Base-by-base conservation (phyloP, 495 filamentous ascomycete genomes). In the Daldinia vernicosa region DNA sequence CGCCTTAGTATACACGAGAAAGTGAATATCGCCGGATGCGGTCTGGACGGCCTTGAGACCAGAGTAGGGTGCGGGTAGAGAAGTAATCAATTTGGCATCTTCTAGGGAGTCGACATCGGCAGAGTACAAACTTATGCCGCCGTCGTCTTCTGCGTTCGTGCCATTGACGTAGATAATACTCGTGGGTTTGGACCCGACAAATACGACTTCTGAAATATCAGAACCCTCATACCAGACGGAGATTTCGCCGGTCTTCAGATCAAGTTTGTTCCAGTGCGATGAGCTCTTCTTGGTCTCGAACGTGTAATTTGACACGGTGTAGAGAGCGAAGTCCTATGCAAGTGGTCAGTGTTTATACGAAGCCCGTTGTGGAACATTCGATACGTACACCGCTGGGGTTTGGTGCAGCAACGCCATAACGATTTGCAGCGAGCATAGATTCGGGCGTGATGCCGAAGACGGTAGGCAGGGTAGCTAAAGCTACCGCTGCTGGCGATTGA, bases 271-370 rank as follows among this genome's bases (percentile, higher is more conserved):
- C 70, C 92, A 88, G 66, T 91, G 89, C 40, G 83, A 83, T 8
- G 83, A 87, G 69, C 87, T 88, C 61, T 81, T 80, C 69, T 91
- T 88, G 0, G 85, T 86, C 52, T 89, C 85, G 76, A 94, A 93
- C 28, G 87, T 89, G 74, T 93, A 94, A 9, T 87, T 87, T 0
- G 88, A 90, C 27, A 75, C 75, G 15, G 67, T 74, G 51, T 67
- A 77, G 26, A 77, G 63, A 7, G 75, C 75, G 45, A 77, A 77
- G 12, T 75, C 73, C 75, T 77, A 59, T n/a, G 7, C 4, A 14
- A 45, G 6, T 26, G 19, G 33, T 62, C 8, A 59, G 50, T 57
- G 5, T 37, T 7, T 40, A 47, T 59, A 30, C 30, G 32, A 27
- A 51, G 22, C 2, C 14, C 24, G 3, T 30, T 14, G 50, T 60